Evolutionary conservation across 2,329 filamentous ascomycete genomes (phyloP), one percentile per base, ranked within the genome.

Genomic region (Elsinoe fawcettii): DNA sequence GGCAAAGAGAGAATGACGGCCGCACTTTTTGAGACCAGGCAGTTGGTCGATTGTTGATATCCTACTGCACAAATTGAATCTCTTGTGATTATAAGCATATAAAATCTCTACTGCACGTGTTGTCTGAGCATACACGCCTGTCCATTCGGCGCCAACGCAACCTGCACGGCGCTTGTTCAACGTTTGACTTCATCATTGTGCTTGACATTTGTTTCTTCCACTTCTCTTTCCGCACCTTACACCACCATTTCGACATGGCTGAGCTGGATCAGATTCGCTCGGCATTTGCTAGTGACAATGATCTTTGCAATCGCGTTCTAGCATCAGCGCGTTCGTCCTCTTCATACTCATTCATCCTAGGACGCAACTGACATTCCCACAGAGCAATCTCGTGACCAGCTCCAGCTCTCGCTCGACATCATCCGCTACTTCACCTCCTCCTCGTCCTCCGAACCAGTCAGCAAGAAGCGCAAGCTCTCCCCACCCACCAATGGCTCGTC

Each of bases 401-500:
- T 62, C 36, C 58, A 60, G 36, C 67, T 79, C 3, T 77, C 79
- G 60, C 71, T 76, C 63, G 76, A 79, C 61, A 76, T 79, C 59
- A 75, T 76, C 22, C 69, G 67, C 64, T 75, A 77, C 62, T 73
- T 69, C 53, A 60, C 60, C 6, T 55, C 63, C 47, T 66, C 65
- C 51, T 65, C 66, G 16, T 12, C 20, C 20, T 20, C 27, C 5
- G 37, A 64, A 36, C 71, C 74, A 14, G 68, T 69, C 7, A 64
- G 70, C 32, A 79, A 79, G 66, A 79, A 78, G 64, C 73, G 77
- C 53, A 79, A 79, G 64, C 66, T 78, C 34, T 70, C 74, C 46
- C 74, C 76, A 66, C 70, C 68, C 23, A 36, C 60, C 18, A 55
- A 55, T 18, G 44, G 43, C n/a, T 30, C 14, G 36, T 14, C 39